These are phyloP conservation scores for Gremmenia infestans DNA, from an alignment of 2,329 filamentous ascomycete genomes.

Conservation along the genomic window DNA sequence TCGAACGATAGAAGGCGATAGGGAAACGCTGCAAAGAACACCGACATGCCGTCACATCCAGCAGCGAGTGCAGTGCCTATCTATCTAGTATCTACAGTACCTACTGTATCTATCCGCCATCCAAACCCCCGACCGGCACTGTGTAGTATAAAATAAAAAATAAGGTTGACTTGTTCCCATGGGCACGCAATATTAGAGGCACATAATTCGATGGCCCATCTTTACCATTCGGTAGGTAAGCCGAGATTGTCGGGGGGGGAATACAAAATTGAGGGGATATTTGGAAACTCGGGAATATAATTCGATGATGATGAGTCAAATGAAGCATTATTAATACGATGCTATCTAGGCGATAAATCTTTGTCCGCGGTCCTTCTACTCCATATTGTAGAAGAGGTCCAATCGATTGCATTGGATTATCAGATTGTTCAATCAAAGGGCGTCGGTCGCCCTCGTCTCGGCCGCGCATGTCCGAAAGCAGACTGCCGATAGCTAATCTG, in stretches of 20 bases:
- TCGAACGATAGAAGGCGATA: not conserved
- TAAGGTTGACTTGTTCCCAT: too few species aligned
- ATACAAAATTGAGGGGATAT: not conserved
- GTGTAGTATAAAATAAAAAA: too few species aligned
- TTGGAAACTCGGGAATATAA: too few species aligned
- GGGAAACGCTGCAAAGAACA: not conserved
- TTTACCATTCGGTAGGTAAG: not conserved
- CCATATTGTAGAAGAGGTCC: too few species aligned
- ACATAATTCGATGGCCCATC: too few species aligned
- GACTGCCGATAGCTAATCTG: not conserved
- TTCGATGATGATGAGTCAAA: not conserved
- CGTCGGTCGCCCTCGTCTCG: not conserved
- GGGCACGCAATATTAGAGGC: not conserved
- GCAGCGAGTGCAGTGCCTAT: not conserved
- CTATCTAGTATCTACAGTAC: not conserved
- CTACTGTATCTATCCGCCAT: not conserved
- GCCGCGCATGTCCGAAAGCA: not conserved
- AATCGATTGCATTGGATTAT: not conserved
- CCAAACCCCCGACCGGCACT: not conserved
- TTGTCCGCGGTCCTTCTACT: not conserved
- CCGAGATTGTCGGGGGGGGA: not conserved
- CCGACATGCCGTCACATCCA: not conserved
- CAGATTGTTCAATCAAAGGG: not conserved
- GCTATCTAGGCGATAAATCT: not conserved
- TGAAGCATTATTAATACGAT: not conserved